Conservation (phyloP, 208 protist genomes). For the Naegleria lovaniensis region DNA sequence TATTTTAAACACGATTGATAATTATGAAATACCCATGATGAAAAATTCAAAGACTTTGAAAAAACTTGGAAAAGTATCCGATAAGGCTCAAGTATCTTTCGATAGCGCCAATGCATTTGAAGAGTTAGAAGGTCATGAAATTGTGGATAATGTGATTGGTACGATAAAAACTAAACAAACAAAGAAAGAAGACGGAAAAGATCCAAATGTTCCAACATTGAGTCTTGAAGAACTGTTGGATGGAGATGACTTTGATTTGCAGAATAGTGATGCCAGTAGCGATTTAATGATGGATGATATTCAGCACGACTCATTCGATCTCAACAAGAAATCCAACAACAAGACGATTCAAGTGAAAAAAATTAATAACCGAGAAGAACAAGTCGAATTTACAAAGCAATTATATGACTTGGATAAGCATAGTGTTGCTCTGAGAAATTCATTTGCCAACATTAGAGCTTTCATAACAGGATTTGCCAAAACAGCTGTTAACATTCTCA, state of each 20-base stretch:
- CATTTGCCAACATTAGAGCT: background rate
- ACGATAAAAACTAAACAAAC: background rate
- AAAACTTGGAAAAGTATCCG: background rate
- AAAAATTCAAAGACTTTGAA: slow-evolving; percentile 5
- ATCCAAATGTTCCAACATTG: background rate
- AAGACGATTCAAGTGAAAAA: background rate
- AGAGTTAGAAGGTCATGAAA: slow-evolving; percentile 4
- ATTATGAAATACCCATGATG: background rate
- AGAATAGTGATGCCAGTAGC: background rate
- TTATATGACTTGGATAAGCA: background rate
- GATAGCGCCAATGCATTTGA: background rate
- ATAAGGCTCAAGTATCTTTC: background rate
- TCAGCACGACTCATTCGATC: background rate
- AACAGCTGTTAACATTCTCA: background rate
- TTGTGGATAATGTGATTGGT: background rate
- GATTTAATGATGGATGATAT: background rate
- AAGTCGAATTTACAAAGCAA: background rate
- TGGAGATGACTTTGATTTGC: background rate
- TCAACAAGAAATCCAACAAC: background rate
- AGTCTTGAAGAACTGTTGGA: background rate
- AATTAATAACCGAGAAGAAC: background rate
- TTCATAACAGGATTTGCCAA: background rate
- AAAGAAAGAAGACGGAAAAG: background rate
- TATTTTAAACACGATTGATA: background rate
- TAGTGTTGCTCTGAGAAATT: background rate